Percentiles rank a stretch among this genome's conserved stretches.
These are phyloP conservation scores for Pseudohyphozyma bogoriensis DNA, from an alignment of 768 basidiomycete species.

Conservation along the genomic window DNA sequence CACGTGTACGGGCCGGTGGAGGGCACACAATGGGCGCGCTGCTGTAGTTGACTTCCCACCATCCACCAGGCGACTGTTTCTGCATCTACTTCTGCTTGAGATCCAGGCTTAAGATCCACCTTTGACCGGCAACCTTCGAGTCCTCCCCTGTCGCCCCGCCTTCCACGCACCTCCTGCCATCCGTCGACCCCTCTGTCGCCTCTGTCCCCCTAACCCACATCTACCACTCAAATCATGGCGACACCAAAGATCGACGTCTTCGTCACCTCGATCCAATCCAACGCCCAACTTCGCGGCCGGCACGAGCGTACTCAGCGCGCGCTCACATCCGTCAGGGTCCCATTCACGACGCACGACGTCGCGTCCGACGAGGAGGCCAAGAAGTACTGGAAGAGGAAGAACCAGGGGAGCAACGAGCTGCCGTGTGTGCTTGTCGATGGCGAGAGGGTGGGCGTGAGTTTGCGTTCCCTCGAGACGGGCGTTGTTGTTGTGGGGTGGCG, in stretches of 20 bases:
- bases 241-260: constrained; percentile 27
- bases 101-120: too few relatives aligned
- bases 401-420: constrained; percentile 26
- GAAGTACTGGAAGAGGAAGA: constrained; percentile 29
- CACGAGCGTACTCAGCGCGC: constrained; percentile 16
- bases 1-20: too few relatives aligned
- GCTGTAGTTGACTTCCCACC: too few relatives aligned
- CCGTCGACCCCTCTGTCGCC: too few relatives aligned
- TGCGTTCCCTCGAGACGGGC: not conserved
- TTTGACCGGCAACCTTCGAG: too few relatives aligned
- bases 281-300: constrained; percentile 22
- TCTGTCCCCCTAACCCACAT: too few relatives aligned
- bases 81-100: too few relatives aligned
- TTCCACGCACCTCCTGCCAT: too few relatives aligned
- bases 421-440: constrained; percentile 26
- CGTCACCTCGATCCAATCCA: constrained; percentile 27
- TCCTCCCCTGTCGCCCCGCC: too few relatives aligned
- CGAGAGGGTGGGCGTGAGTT: constrained; percentile 8
- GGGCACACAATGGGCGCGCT: too few relatives aligned
- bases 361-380: constrained; percentile 29
- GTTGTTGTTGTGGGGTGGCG: not conserved
- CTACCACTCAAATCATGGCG: too few relatives aligned
- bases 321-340: not conserved
- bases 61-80: too few relatives aligned
- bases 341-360: constrained; percentile 21